Conservation (phyloP, 2,329 filamentous ascomycete genomes). For the Sporothrix inflata region DNA sequence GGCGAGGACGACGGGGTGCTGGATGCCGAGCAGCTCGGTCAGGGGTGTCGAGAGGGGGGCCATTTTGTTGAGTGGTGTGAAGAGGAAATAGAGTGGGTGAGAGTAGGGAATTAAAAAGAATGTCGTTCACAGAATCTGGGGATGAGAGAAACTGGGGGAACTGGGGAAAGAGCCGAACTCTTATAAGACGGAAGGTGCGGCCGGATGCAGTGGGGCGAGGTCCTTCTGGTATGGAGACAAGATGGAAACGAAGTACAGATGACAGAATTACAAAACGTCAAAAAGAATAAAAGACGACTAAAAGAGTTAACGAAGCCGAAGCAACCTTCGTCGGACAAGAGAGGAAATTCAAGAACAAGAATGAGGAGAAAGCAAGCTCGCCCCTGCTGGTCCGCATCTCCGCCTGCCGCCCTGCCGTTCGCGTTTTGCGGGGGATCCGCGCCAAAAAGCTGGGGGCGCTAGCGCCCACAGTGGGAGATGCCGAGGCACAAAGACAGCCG, state of each 20-base stretch:
- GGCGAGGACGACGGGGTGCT: conserved; percentile 87
- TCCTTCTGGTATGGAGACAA: background rate
- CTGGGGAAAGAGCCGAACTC: background rate
- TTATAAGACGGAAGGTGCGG: conserved; percentile 15
- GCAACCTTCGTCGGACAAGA: no score
- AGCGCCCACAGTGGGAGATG: background rate
- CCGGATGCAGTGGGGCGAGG: background rate
- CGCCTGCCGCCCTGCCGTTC: background rate
- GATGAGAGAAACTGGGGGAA: background rate
- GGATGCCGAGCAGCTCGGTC: conserved; percentile 76
- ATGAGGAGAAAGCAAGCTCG: background rate
- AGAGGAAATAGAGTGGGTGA: no score
- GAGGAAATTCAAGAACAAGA: no score
- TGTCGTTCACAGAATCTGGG: background rate
- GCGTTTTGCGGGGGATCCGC: conserved; percentile 17
- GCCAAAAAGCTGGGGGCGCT: background rate
- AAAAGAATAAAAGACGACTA: background rate
- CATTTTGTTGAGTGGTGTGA: background rate
- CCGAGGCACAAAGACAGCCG: conserved; percentile 21
- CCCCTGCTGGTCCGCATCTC: background rate
- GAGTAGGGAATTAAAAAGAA: background rate
- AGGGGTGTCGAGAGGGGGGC: conserved; percentile 73
- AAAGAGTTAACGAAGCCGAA: background rate
- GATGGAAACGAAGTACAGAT: background rate
- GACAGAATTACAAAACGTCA: background rate